These are phyloP conservation scores for Mucor circinelloides DNA, from an alignment of 371 early-diverging fungal species.

Conservation along the genomic window DNA sequence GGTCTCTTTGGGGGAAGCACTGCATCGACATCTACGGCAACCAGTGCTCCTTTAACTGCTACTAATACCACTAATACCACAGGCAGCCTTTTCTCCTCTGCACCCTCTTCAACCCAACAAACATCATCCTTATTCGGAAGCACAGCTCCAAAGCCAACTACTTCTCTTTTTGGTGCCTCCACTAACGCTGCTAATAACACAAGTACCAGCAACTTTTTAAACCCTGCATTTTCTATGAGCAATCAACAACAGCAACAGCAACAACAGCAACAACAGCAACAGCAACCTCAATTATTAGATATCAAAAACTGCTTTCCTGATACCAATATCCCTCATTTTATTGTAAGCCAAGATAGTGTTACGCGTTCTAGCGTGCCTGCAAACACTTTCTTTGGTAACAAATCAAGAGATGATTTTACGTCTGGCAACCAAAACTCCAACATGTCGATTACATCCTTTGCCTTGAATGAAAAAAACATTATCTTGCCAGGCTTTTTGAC, in stretches of 20 bases:
- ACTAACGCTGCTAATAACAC: not conserved
- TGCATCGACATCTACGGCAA: not conserved
- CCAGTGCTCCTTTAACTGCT: not conserved
- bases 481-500: constrained; percentile 12
- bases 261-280: constrained; percentile 32
- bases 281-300: constrained; percentile 13
- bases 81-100: not conserved
- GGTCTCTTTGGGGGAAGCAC: constrained; percentile 4
- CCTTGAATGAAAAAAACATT: constrained; percentile 2
- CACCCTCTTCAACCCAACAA: not conserved
- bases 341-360: constrained; percentile 18
- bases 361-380: constrained; percentile 24
- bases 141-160: not conserved
- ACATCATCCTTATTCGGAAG: not conserved
- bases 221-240: not conserved
- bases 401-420: not conserved
- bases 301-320: constrained; percentile 26
- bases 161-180: not conserved
- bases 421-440: not conserved
- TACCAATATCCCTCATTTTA: constrained; percentile 4
- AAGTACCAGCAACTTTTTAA: not conserved
- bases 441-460: not conserved
- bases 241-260: constrained; percentile 14
- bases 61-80: not conserved
- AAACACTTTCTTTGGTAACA: constrained; percentile 2